Evolutionary conservation across 805 yeast species (phyloP).

Genomic region (Ascoidea rubescens): DNA sequence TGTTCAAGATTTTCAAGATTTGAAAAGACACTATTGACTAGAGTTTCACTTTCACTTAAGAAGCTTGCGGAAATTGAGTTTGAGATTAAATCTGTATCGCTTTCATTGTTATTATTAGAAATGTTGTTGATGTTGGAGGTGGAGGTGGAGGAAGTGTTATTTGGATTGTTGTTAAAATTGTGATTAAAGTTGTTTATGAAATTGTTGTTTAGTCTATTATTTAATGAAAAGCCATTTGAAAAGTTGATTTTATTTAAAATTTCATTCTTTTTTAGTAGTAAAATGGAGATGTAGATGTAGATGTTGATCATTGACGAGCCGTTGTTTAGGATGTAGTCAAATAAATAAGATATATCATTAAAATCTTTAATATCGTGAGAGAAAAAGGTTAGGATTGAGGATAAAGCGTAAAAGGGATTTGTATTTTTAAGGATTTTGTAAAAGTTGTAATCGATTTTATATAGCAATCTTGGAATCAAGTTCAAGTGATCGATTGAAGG

Average conservation of each 20-base stretch:
- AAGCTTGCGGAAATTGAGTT: background rate
- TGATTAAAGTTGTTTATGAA: constrained; percentile 29
- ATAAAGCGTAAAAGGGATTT: constrained; percentile 55
- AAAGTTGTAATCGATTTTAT: constrained; percentile 30
- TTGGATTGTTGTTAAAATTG: constrained; percentile 22
- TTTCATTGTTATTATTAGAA: background rate
- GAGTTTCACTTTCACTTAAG: constrained; percentile 7
- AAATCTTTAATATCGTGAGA: constrained; percentile 51
- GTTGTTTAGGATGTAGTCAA: constrained; percentile 54
- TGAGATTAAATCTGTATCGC: background rate
- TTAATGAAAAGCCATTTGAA: constrained; percentile 5
- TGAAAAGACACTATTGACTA: constrained; percentile 3
- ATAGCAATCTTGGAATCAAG: constrained; percentile 51
- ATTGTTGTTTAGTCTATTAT: constrained; percentile 32
- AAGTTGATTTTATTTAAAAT: constrained; percentile 22
- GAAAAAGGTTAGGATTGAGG: constrained; percentile 66
- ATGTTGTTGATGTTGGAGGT: background rate
- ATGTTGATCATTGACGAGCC: constrained; percentile 39
- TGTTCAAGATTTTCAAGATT: background rate
- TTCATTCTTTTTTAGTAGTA: constrained; percentile 29
- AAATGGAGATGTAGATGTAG: constrained; percentile 46
- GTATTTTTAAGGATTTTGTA: constrained; percentile 24
- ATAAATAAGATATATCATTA: constrained; percentile 38
- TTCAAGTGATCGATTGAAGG: constrained; percentile 52
- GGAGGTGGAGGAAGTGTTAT: constrained; percentile 3